phyloP scores from a whole-genome alignment of 495 filamentous ascomycete genomes.

The Penicillium maclennaniae region DNA sequence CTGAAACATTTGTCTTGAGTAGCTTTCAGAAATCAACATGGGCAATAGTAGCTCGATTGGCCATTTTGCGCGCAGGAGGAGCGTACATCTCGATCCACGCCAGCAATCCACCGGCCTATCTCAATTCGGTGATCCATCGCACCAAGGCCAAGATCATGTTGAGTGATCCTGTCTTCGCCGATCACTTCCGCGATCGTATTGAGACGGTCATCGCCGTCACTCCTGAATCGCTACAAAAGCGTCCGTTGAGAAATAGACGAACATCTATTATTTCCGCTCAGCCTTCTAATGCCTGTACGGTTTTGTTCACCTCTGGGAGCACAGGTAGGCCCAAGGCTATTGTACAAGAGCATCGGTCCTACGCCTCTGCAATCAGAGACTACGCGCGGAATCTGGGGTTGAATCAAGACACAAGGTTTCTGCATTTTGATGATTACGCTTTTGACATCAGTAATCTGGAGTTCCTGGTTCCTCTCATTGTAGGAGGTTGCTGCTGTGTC shows the following conservation, averaged over 20 bases:
- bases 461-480: constrained; percentile 35
- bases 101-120: constrained; percentile 4
- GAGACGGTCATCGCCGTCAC: neutral
- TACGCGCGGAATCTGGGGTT: constrained; percentile 17
- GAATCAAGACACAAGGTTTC: constrained; percentile 23
- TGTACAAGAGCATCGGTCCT: constrained; percentile 41
- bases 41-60: constrained; percentile 36
- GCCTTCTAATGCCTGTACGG: constrained; percentile 19
- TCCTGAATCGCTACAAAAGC: too few species aligned
- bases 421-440: constrained; percentile 45
- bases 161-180: neutral
- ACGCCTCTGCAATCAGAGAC: constrained; percentile 24
- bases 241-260: too few species aligned
- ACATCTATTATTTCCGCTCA: neutral
- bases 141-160: constrained; percentile 5
- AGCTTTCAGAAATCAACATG: constrained; percentile 55
- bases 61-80: constrained; percentile 50
- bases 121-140: constrained; percentile 3
- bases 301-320: constrained; percentile 44
- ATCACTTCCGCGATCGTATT: neutral
- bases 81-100: constrained; percentile 16
- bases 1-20: constrained; percentile 45
- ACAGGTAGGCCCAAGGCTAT: constrained; percentile 49
- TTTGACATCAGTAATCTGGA: constrained; percentile 46
- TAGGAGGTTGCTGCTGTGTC: constrained; percentile 47